Conservation (phyloP, 495 filamentous ascomycete genomes). For the Penicillium riverlandense region DNA sequence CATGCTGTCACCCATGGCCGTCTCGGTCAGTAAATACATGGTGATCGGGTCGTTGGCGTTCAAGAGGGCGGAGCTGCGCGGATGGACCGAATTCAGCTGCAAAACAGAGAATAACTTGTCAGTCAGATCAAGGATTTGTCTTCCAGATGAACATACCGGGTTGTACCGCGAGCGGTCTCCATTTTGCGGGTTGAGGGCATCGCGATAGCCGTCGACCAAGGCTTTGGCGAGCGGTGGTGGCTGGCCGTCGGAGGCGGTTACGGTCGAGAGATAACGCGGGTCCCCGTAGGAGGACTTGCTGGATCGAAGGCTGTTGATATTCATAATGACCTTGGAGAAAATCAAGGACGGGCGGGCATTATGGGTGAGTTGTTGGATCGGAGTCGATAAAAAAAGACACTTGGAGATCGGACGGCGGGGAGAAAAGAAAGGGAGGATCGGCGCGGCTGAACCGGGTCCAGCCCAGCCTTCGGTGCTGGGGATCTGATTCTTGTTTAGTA, state of each 20-base stretch:
- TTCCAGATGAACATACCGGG: constrained; percentile 24
- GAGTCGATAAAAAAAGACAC: no score
- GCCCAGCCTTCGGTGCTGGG: no score
- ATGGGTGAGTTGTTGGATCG: neutral
- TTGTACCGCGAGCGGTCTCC: constrained; percentile 31
- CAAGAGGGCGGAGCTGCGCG: constrained; percentile 34
- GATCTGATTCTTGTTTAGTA: no score
- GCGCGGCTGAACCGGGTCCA: no score
- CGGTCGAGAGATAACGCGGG: constrained; percentile 33
- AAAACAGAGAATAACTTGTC: constrained; percentile 5
- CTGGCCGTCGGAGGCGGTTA: constrained; percentile 30
- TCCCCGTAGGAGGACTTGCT: constrained; percentile 44
- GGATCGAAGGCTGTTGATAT: constrained; percentile 32
- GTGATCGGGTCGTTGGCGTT: constrained; percentile 51
- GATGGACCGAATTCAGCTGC: constrained; percentile 27
- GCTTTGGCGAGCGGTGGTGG: constrained; percentile 30
- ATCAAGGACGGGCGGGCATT: constrained; percentile 16
- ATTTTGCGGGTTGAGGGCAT: constrained; percentile 24
- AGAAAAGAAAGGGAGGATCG: no score
- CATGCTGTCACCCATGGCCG: constrained; percentile 79
- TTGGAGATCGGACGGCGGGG: no score
- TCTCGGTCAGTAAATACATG: constrained; percentile 88
- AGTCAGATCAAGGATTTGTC: constrained; percentile 1
- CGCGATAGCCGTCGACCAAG: constrained; percentile 41
- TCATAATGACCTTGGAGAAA: constrained; percentile 26